Base-by-base conservation (phyloP, 2,329 filamentous ascomycete species). In the Penicillium fuscoglaucum region DNA sequence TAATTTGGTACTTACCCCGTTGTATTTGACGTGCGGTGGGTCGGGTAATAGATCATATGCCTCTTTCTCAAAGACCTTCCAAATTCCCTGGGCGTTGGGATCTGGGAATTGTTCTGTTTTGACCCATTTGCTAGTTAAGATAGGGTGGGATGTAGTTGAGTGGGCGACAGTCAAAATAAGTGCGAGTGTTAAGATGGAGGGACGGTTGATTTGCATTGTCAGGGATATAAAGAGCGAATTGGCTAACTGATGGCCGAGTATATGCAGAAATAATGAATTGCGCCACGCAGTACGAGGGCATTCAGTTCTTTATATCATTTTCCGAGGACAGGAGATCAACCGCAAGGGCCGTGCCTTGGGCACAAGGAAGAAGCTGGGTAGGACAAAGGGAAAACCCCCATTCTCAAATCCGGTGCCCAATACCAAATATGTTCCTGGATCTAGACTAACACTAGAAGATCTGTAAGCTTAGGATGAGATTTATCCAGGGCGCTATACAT, bases 311-410 rank as follows among this genome's bases (percentile, higher is more conserved):
- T 60, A 60, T 54, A 55, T 21, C 17, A 24, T 10, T 41, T 40
- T 29, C 5, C 17, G 15, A 59, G 40, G 45, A 52, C 59, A 59
- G 24, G 51, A 57, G 51, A 48, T 15, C 0, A 44, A 46, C 61
- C 60, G 61, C 63, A 67, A 65, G 63, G 65, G 62, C 54, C 35
- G 35, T 53, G 53, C 47, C 46, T 61, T 41, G 28, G 21, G 37
- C 44, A 45, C 41, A 47, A 39, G 49, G 54, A 50, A 53, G 24
- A 49, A 52, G 43, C 54, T 55, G 57, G 26, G 63, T 61, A 63
- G 53, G 29, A 65, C 63, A 45, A 56, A 60, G n/a, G 50, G 13
- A 21, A 21, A 15, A 21, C 31, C 44, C 48, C 50, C 17, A 54
- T 40, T 52, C 33, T 41, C 29, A 40, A 9, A 12, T 31, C 15